These are phyloP conservation scores for Geotrichum bryndzae DNA, from an alignment of 1,139 yeast species.

Conservation along the genomic window DNA sequence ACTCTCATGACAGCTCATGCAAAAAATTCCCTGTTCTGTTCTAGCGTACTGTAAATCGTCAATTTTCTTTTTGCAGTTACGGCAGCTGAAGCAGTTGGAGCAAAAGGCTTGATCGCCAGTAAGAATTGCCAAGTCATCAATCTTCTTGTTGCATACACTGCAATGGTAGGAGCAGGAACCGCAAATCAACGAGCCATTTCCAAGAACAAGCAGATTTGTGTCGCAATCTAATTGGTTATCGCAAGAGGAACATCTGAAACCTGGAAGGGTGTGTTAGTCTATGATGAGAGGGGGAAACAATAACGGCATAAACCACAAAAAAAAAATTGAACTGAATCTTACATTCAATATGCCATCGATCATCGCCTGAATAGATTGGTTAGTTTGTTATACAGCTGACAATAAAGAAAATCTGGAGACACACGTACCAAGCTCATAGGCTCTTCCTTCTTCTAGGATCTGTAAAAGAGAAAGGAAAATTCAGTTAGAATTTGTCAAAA, in stretches of 20 bases:
- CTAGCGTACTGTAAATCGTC: slow-evolving; percentile 90
- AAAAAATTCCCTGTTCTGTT: slow-evolving; percentile 87
- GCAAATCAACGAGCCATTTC: slow-evolving; percentile 88
- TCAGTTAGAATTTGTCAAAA: not conserved
- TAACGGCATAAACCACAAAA: not conserved
- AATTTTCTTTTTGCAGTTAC: slow-evolving; percentile 80
- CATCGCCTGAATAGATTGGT: slow-evolving; percentile 53
- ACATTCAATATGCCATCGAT: slow-evolving; percentile 83
- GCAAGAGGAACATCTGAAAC: slow-evolving; percentile 82
- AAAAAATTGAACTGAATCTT: not conserved
- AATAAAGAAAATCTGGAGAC: not conserved
- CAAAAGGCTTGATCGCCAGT: slow-evolving; percentile 95
- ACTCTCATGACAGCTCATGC: slow-evolving; percentile 89
- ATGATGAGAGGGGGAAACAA: not conserved
- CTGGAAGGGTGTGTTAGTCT: slow-evolving; percentile 16
- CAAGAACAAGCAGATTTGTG: slow-evolving; percentile 82
- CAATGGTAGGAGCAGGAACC: slow-evolving; percentile 87
- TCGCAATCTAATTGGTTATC: slow-evolving; percentile 71
- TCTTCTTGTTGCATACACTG: slow-evolving; percentile 79
- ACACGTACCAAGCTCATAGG: slow-evolving; percentile 37
- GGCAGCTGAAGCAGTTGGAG: slow-evolving; percentile 82
- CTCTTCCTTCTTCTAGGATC: slow-evolving; percentile 39
- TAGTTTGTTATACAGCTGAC: not conserved
- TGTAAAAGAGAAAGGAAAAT: slow-evolving; percentile 14
- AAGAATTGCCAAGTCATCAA: slow-evolving; percentile 90